These are phyloP conservation scores for Penicillium frequentans DNA, from an alignment of 2,329 filamentous ascomycete species.

Conservation along the genomic window DNA sequence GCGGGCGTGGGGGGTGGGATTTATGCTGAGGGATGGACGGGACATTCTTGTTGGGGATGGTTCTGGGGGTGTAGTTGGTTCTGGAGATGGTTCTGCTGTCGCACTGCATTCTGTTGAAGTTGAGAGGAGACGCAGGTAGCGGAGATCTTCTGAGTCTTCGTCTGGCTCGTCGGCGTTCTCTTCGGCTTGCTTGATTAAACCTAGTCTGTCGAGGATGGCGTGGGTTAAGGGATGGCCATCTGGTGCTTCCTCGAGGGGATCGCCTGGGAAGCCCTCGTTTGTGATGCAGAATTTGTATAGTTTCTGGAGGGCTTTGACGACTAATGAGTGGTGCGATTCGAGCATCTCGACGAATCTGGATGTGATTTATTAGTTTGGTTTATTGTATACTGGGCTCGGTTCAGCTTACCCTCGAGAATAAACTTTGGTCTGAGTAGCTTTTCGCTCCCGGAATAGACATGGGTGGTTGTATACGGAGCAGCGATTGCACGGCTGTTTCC, in stretches of 20 bases:
- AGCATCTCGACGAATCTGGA: constrained; percentile 47
- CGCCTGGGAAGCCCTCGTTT: constrained; percentile 45
- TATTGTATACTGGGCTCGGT: background rate
- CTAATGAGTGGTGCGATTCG: constrained; percentile 44
- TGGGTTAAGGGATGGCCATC: constrained; percentile 45
- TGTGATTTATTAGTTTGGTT: background rate
- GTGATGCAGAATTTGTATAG: constrained; percentile 43
- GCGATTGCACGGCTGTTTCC: constrained; percentile 46
- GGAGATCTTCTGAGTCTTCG: constrained; percentile 37
- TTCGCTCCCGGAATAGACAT: constrained; percentile 46
- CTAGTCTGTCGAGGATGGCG: constrained; percentile 43
- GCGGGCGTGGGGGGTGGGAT: constrained; percentile 11
- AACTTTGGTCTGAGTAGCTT: constrained; percentile 45
- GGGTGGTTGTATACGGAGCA: constrained; percentile 46
- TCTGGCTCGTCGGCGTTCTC: constrained; percentile 37
- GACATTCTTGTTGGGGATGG: constrained; percentile 27
- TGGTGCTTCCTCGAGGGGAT: constrained; percentile 38
- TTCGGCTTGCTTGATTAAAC: constrained; percentile 46
- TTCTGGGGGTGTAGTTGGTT: constrained; percentile 35
- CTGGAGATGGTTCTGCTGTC: constrained; percentile 40
- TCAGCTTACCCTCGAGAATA: constrained; percentile 43
- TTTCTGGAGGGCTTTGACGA: constrained; percentile 44
- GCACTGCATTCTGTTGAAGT: constrained; percentile 38
- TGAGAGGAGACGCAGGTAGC: constrained; percentile 37
- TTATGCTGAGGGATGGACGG: constrained; percentile 17